A percentile compares a stretch with the other conserved stretches of the same genome.
These are phyloP conservation scores for Pseudocercospora macadamiae DNA, from an alignment of 2,329 filamentous ascomycete species.

Conservation along the genomic window DNA sequence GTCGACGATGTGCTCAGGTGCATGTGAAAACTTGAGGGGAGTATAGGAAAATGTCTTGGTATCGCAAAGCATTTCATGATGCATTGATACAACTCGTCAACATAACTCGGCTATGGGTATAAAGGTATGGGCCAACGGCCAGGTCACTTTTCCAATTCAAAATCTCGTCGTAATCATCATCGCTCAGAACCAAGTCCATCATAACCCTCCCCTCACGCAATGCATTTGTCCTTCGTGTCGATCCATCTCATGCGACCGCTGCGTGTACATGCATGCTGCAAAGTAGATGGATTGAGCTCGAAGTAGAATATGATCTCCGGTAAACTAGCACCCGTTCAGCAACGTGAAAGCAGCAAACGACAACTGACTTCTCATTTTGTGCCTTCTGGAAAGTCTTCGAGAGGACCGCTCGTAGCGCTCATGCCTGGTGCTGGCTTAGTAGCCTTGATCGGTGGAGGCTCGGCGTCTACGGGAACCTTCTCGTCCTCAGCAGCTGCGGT, in stretches of 20 bases:
- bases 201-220: background rate
- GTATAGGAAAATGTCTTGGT: background rate
- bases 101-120: conserved; percentile 20
- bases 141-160: background rate
- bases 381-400: conserved; percentile 26
- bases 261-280: background rate
- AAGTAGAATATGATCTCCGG: conserved; percentile 5
- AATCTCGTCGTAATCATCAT: background rate
- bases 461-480: conserved; percentile 14
- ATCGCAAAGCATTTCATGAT: background rate
- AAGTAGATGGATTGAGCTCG: conserved; percentile 5
- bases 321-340: conserved; percentile 12
- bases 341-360: background rate
- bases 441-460: conserved; percentile 12
- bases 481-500: conserved; percentile 9
- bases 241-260: background rate
- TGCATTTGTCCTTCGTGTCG: background rate
- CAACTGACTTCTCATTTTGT: conserved; percentile 1
- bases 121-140: conserved; percentile 6
- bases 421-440: conserved; percentile 21
- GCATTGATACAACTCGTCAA: conserved; percentile 3
- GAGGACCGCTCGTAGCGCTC: conserved; percentile 30
- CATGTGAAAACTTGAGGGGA: background rate
- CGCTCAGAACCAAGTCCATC: background rate
- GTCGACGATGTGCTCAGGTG: no score